phyloP scores from a whole-genome alignment of 2,329 filamentous ascomycete species.

The Cryphonectria naterciae region DNA sequence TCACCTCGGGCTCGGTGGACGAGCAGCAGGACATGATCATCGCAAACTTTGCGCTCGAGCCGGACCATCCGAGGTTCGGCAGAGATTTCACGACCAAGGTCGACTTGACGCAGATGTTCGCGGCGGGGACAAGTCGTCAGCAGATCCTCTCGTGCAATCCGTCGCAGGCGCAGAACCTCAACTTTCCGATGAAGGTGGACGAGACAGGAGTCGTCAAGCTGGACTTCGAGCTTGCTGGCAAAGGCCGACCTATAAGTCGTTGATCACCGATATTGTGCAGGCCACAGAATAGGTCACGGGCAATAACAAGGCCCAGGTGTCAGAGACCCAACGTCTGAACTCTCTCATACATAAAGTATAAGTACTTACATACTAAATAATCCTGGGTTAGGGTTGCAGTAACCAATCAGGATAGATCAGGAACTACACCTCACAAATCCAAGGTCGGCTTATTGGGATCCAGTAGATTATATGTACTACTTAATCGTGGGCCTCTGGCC shows the following conservation, averaged over 20 bases:
- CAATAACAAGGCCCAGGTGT: no score
- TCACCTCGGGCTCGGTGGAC: constrained; percentile 1
- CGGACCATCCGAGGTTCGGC: background rate
- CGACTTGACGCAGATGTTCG: background rate
- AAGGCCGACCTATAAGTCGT: background rate
- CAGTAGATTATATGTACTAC: no score
- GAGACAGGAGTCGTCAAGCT: constrained; percentile 10
- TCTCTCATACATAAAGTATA: no score
- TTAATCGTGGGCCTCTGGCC: no score
- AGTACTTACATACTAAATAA: no score
- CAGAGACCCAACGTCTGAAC: no score
- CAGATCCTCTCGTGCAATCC: background rate
- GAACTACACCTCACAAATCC: no score
- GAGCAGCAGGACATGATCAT: constrained; percentile 13
- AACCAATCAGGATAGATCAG: no score
- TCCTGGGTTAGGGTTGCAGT: no score
- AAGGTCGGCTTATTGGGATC: no score
- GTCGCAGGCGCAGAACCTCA: background rate
- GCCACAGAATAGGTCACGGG: no score
- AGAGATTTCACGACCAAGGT: background rate
- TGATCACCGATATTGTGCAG: background rate
- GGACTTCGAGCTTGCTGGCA: constrained; percentile 11
- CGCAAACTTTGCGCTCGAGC: background rate
- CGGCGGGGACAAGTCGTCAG: background rate
- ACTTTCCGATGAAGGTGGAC: constrained; percentile 15